Evolutionary conservation across 2,329 filamentous ascomycete species (phyloP).

Genomic region (Fusarium duplospermum): DNA sequence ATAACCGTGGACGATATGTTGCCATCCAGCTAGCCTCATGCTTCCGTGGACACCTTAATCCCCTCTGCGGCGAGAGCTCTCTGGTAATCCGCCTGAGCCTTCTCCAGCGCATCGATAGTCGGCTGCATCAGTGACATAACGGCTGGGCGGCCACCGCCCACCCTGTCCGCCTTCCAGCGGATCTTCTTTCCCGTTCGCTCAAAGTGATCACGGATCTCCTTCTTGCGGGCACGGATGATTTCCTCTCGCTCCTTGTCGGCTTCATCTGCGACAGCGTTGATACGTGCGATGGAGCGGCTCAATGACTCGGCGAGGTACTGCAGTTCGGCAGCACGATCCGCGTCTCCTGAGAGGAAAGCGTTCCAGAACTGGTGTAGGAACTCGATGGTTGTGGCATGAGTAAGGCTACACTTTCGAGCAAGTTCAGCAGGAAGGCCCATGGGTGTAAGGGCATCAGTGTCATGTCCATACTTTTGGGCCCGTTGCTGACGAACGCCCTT

Average conservation of each 20-base stretch:
- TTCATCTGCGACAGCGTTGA: slow-evolving; percentile 81
- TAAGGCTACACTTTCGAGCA: slow-evolving; percentile 70
- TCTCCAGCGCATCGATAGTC: slow-evolving; percentile 75
- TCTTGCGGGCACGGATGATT: slow-evolving; percentile 74
- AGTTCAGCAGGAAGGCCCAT: slow-evolving; percentile 68
- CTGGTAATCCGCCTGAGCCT: slow-evolving; percentile 77
- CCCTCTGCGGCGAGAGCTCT: slow-evolving; percentile 75
- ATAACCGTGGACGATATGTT: not conserved
- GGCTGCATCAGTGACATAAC: slow-evolving; percentile 83
- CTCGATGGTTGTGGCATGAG: slow-evolving; percentile 92
- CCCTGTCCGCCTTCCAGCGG: slow-evolving; percentile 73
- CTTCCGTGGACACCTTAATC: slow-evolving; percentile 60
- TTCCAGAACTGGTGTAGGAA: slow-evolving; percentile 99
- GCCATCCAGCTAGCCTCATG: slow-evolving; percentile 4
- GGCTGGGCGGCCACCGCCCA: slow-evolving; percentile 80
- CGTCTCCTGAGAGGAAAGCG: slow-evolving; percentile 88
- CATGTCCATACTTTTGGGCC: slow-evolving; percentile 66
- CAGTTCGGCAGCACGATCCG: slow-evolving; percentile 82
- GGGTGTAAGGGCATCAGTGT: slow-evolving; percentile 59
- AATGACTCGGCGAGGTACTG: slow-evolving; percentile 86
- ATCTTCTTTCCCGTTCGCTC: slow-evolving; percentile 80
- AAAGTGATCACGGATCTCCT: slow-evolving; percentile 77
- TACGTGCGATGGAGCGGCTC: slow-evolving; percentile 79
- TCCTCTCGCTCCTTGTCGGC: slow-evolving; percentile 80
- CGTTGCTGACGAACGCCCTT: slow-evolving; percentile 72